phyloP scores from a whole-genome alignment of 2,329 filamentous ascomycete genomes.

The Emergomyces pasteurianus region DNA sequence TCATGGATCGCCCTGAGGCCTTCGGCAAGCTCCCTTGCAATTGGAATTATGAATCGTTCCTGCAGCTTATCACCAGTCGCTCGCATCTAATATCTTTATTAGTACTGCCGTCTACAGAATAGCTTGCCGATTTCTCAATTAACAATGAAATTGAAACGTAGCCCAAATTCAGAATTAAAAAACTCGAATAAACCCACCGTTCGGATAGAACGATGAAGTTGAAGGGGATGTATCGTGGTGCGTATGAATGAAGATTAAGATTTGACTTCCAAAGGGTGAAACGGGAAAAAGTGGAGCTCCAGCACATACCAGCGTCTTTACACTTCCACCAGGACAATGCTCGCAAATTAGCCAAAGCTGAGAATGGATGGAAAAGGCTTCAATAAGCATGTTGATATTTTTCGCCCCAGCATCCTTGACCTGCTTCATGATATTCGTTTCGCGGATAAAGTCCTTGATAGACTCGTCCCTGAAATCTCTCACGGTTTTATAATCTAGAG shows the following conservation, averaged over 20 bases:
- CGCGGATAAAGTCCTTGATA: slow-evolving; percentile 46
- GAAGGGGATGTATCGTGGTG: no score
- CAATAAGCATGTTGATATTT: slow-evolving; percentile 53
- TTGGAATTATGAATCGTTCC: slow-evolving; percentile 51
- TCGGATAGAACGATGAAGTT: no score
- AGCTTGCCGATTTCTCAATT: not conserved
- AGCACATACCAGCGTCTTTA: slow-evolving; percentile 47
- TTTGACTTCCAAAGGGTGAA: not conserved
- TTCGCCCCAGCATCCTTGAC: slow-evolving; percentile 50
- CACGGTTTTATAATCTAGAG: slow-evolving; percentile 35
- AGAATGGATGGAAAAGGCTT: slow-evolving; percentile 51
- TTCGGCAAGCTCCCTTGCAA: slow-evolving; percentile 51
- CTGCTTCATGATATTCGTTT: slow-evolving; percentile 51
- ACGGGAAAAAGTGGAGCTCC: not conserved
- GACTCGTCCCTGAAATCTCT: slow-evolving; percentile 38
- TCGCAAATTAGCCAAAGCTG: slow-evolving; percentile 57
- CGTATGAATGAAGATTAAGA: not conserved
- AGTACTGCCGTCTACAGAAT: not conserved
- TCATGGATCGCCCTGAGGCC: slow-evolving; percentile 52
- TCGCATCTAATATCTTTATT: slow-evolving; percentile 28
- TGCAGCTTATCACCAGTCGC: slow-evolving; percentile 40
- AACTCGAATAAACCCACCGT: no score
- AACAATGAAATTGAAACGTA: not conserved
- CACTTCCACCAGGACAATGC: slow-evolving; percentile 54
- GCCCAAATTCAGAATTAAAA: no score